These are phyloP conservation scores for Lachancea kluyveri DNA, from an alignment of 805 yeast genomes.

Conservation along the genomic window DNA sequence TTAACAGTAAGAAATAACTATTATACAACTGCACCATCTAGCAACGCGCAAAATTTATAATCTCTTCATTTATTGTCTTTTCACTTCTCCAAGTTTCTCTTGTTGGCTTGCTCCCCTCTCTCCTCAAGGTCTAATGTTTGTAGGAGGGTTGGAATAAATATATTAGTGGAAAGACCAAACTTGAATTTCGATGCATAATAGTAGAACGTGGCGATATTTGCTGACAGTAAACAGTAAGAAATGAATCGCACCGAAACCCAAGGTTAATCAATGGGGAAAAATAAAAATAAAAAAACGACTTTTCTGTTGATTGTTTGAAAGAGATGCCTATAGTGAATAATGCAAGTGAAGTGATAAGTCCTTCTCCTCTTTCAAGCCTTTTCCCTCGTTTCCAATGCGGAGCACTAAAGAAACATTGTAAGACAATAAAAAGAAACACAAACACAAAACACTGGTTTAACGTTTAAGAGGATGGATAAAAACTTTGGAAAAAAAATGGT, in stretches of 20 bases:
- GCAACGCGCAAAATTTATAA: conserved; percentile 2
- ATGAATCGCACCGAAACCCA: conserved; percentile 9
- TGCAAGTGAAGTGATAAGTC: too few species aligned
- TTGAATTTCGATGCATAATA: conserved; percentile 9
- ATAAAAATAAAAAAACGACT: conserved; percentile 5
- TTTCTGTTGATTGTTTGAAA: too few species aligned
- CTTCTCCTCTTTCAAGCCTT: too few species aligned
- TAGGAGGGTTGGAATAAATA: background rate
- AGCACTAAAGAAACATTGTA: conserved; percentile 4
- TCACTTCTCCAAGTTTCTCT: too few species aligned
- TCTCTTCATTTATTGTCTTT: too few species aligned
- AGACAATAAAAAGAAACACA: background rate
- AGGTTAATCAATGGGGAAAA: conserved; percentile 4
- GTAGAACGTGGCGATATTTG: conserved; percentile 7
- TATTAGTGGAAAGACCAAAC: conserved; percentile 5
- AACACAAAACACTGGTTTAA: background rate
- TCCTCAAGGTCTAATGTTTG: background rate
- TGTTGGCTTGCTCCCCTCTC: conserved; percentile 2
- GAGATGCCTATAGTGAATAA: too few species aligned
- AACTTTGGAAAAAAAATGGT: conserved; percentile 1
- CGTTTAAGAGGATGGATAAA: conserved; percentile 1
- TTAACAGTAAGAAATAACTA: conserved; percentile 12
- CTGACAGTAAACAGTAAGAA: conserved; percentile 8
- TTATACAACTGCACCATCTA: conserved; percentile 12
- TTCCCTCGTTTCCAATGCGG: conserved; percentile 9